phyloP scores from a whole-genome alignment of 306 rosid species.

The Quercus cerris region DNA sequence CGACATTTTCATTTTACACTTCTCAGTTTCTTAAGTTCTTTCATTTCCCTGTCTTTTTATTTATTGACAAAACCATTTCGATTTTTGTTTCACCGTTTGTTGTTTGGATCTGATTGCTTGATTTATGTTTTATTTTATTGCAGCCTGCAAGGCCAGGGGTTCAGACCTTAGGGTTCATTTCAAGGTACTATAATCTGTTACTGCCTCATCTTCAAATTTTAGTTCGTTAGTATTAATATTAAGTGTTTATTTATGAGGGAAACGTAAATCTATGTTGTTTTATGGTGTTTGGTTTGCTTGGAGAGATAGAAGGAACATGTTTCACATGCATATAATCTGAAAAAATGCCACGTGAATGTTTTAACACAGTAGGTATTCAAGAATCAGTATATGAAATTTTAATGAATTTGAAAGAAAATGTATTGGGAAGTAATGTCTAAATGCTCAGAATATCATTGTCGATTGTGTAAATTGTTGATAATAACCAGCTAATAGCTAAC shows the following conservation, averaged over 20 bases:
- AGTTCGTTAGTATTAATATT: background rate
- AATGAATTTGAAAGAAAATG: no score
- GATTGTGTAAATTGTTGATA: no score
- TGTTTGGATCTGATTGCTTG: slow-evolving; percentile 5
- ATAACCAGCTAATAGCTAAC: no score
- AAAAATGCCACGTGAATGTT: background rate
- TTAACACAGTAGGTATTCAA: background rate
- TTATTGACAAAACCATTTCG: no score
- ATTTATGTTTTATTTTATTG: background rate
- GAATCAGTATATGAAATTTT: background rate
- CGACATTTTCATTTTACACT: background rate
- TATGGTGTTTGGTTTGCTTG: background rate
- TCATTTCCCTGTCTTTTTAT: background rate
- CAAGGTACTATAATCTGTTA: slow-evolving; percentile 46
- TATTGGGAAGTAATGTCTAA: no score
- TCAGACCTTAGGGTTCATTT: slow-evolving; percentile 89
- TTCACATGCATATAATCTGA: background rate
- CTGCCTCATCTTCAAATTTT: background rate
- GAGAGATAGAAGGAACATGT: background rate
- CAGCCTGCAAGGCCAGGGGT: slow-evolving; percentile 99
- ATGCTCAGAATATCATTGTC: no score
- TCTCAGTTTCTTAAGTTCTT: background rate
- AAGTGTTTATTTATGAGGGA: background rate
- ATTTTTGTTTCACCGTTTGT: background rate
- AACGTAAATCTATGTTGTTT: background rate